phyloP scores from a whole-genome alignment of 139 green algal genomes.

The Chlamydomonas asymmetrica region DNA sequence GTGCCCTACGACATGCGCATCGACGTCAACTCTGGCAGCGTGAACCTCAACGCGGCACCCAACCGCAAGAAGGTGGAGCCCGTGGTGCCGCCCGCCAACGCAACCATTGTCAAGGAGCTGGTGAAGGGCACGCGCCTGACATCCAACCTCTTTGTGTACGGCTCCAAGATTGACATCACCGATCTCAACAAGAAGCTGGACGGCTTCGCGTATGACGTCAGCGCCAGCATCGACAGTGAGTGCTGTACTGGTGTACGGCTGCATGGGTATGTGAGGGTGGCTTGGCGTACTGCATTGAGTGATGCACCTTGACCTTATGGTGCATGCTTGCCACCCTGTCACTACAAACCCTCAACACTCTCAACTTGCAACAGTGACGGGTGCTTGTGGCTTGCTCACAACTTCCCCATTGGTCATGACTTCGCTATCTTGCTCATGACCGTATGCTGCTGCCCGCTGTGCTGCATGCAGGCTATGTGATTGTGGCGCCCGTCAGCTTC shows the following conservation, averaged over 20 bases:
- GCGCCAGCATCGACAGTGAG: slow-evolving; percentile 21
- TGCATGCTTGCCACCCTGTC: not conserved
- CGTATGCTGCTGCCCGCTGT: not conserved
- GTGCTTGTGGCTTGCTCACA: not conserved
- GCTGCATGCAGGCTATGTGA: not conserved
- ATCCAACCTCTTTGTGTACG: not conserved
- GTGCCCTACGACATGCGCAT: slow-evolving; percentile 27
- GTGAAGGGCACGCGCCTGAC: not conserved
- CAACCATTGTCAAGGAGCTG: too few relatives aligned
- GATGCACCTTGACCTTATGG: not conserved
- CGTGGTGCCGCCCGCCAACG: not conserved
- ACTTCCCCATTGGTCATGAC: not conserved
- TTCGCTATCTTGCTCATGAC: not conserved
- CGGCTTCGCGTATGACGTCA: not conserved
- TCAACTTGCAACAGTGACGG: not conserved
- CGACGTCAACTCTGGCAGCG: slow-evolving; percentile 28
- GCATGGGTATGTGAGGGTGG: too few relatives aligned
- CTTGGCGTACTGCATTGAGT: not conserved
- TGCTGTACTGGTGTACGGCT: too few relatives aligned
- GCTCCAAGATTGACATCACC: not conserved
- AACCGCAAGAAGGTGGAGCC: not conserved
- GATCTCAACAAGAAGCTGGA: not conserved
- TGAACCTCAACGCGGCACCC: slow-evolving; percentile 23
- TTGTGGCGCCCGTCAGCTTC: not conserved
- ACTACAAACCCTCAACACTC: slow-evolving; percentile 12